These are phyloP conservation scores for Lactuca sativa DNA, from an alignment of 129 eudicot genomes.

Conservation along the genomic window DNA sequence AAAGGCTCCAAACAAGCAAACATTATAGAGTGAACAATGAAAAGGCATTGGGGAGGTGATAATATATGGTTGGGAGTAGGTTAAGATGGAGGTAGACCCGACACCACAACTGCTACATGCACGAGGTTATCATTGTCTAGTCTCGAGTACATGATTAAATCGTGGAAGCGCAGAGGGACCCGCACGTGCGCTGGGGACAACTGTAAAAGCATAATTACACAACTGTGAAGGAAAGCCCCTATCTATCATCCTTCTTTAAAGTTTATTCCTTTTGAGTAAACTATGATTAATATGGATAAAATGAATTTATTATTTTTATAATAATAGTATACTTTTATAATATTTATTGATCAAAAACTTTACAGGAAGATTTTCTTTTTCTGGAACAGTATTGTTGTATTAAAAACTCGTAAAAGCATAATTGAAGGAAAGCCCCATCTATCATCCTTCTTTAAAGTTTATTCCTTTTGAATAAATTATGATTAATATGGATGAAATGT, in stretches of 20 bases:
- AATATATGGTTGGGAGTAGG: constrained; percentile 13
- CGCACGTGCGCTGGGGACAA: constrained; percentile 10
- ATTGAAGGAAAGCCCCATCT: neutral
- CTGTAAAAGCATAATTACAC: constrained; percentile 1
- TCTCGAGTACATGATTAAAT: neutral
- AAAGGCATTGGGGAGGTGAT: neutral
- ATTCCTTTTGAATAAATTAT: neutral
- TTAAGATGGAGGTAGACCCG: constrained; percentile 1
- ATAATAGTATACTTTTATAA: too few relatives aligned
- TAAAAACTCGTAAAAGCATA: neutral
- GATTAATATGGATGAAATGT: too few relatives aligned
- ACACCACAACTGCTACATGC: neutral
- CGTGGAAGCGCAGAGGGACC: too few relatives aligned
- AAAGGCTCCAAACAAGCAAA: constrained; percentile 20
- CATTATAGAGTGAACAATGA: constrained; percentile 9
- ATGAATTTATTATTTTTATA: too few relatives aligned
- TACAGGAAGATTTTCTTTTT: too few relatives aligned
- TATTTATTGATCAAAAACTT: too few relatives aligned
- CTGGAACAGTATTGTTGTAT: too few relatives aligned
- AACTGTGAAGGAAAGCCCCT: neutral
- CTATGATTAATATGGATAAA: too few relatives aligned
- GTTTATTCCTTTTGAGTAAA: neutral
- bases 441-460: constrained; percentile 10
- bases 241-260: constrained; percentile 3
- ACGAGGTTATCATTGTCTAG: neutral